phyloP scores from a whole-genome alignment of 164 flowering plant genomes.

The Aristolochia fimbriata region DNA sequence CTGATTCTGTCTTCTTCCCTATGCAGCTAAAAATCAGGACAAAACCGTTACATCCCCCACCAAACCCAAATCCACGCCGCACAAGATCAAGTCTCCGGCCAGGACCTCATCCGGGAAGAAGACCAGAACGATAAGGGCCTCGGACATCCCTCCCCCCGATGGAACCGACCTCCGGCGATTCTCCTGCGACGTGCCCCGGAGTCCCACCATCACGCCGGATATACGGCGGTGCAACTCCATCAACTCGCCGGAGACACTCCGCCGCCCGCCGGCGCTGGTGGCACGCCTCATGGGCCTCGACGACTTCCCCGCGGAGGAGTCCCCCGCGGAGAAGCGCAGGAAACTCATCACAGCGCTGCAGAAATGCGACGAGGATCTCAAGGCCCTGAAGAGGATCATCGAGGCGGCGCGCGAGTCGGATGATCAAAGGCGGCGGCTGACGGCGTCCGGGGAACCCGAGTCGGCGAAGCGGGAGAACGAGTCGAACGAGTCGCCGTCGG shows the following conservation, averaged over 20 bases:
- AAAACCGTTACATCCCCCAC: background rate
- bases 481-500: background rate
- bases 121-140: background rate
- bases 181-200: conserved; percentile 28
- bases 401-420: conserved; percentile 29
- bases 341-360: conserved; percentile 55
- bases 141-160: background rate
- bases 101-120: background rate
- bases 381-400: conserved; percentile 53
- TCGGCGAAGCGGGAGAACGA: conserved; percentile 4
- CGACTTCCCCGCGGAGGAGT: conserved; percentile 9
- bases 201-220: conserved; percentile 48
- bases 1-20: too few relatives aligned
- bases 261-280: conserved; percentile 19
- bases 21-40: too few relatives aligned
- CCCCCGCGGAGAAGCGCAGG: conserved; percentile 46
- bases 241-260: conserved; percentile 10
- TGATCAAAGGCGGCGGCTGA: conserved; percentile 7
- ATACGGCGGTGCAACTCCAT: conserved; percentile 28
- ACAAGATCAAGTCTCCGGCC: background rate
- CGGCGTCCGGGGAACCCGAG: background rate
- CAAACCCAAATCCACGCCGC: background rate
- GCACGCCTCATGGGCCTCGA: conserved; percentile 36
- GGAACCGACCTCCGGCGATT: conserved; percentile 10
- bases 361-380: conserved; percentile 72